Evolutionary conservation across 2,329 filamentous ascomycete genomes (phyloP), one percentile per base, ranked within the genome.

Genomic region (Parafenestella ontariensis): DNA sequence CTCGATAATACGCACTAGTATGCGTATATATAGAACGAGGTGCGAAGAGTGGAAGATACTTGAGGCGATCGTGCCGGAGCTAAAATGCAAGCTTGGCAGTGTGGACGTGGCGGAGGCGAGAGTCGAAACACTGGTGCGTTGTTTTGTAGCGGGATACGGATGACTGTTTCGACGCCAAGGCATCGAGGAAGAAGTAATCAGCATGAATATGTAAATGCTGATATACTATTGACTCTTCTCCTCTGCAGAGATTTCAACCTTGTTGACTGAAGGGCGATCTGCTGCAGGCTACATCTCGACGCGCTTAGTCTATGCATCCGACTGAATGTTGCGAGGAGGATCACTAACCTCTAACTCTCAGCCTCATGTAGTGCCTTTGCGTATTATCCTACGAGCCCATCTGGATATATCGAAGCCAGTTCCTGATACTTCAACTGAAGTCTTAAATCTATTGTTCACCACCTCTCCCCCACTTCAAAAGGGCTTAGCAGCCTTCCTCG

Each of bases 401-500:
- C 13, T 34, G 31, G 31, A 5, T 17, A n/a, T 34, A n/a, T 17
- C 5, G 7, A 17, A 34, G 31, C 24, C 9, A 26, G 24, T 26
- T 5, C 9, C 5, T 26, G 9, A 26, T 5, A 9, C 5, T 9
- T 9, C 24, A 26, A 26, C 5, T 9, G 9, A 26, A 26, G 9
- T 8, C 31, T n/a, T 34, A 15, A n/a, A 34, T 8, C 13, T 4
- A 13, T 15, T 17, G 3, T 34, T 5, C 31, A 34, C 31, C 31
- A n/a, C 15, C 29, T 34, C 13, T 34, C 31, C 15, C 5, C 15
- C 31, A n/a, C 31, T 5, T 67, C 56, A 74, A 70, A 90, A 90
- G 23, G 95, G 95, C 79, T 96, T 95, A 18, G 95, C 95, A 54
- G 97, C 95, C 81, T 99, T 99, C 75, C 95, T 87, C 62, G 79